Evolutionary conservation across 2,329 filamentous ascomycete genomes (phyloP).

Genomic region (Botrytis pseudocinerea): DNA sequence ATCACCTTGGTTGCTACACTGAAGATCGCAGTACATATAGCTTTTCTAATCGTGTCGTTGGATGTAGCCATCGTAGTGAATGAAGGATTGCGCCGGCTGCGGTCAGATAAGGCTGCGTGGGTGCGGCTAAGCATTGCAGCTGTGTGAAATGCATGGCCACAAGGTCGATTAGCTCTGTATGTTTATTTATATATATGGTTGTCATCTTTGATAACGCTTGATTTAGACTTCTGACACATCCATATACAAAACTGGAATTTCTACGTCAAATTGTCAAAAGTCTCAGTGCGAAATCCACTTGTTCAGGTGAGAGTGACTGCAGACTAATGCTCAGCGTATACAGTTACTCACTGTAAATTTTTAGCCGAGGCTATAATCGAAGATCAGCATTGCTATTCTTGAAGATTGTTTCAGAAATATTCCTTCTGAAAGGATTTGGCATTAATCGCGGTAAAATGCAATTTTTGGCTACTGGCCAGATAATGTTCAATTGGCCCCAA

Average conservation of each 20-base stretch:
- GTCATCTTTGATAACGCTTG: background rate
- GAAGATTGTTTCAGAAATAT: slow-evolving; percentile 4
- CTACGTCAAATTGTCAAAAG: background rate
- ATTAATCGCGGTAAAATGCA: background rate
- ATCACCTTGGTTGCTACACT: background rate
- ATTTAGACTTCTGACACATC: background rate
- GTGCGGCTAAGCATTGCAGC: slow-evolving; percentile 8
- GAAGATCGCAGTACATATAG: background rate
- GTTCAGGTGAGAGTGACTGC: background rate
- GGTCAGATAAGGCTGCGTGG: slow-evolving; percentile 17
- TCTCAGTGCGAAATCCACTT: background rate
- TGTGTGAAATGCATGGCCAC: background rate
- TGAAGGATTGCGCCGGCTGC: slow-evolving; percentile 7
- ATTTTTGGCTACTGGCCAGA: background rate
- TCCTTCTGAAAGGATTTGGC: background rate
- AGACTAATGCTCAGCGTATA: background rate
- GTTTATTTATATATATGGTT: background rate
- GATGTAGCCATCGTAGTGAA: background rate
- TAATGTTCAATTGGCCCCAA: background rate
- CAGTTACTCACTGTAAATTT: background rate
- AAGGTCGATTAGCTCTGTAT: background rate
- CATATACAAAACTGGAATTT: background rate
- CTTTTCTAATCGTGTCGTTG: background rate
- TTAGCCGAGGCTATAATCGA: background rate
- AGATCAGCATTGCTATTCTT: background rate